Evolutionary conservation across 1,139 yeast genomes (phyloP), one percentile per base, ranked within the genome.

Genomic region (Sugiyamaella pinicola): DNA sequence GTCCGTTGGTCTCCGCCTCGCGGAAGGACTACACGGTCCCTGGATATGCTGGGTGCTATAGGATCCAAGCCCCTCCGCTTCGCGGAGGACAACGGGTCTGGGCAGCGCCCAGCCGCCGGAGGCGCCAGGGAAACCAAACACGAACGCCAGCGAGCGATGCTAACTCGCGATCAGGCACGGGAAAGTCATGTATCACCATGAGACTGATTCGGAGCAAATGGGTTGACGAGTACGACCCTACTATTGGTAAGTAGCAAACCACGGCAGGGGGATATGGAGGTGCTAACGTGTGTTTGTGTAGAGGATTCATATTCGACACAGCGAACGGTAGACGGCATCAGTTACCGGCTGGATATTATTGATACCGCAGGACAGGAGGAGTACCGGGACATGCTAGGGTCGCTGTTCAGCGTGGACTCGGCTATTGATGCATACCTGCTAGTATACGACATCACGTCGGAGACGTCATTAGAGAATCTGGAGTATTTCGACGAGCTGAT

Each of bases 381-480:
- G 55, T 70, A 70, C 57, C 58, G 74, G 26, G 74, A 69, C 44
- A 69, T 70, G 69, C 58, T 96, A 67, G 96, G 90, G 69, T 61
- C 70, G 22, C 57, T 67, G 51, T 69, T 65, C 56, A 87, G 64
- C 41, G 62, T 87, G 64, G 89, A 89, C 83, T 80, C 95, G 61
- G 84, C 93, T 9, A 96, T 96, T 47, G 96, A 89, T 69, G 97
- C 96, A 15, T 90, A 88, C 65, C 72, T 90, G 51, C 74, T 90
- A 58, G 96, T 89, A 15, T 90, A 90, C 68, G 87, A 95, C 34
- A 91, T 90, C 60, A 88, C 93, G 52, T 87, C 90, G 56, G 77
- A 83, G 57, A 83, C 83, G 62, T 86, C 96, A 5, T 79, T 88
- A 64, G 90, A 88, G 64, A 96, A 89, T 69, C 76, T 90, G 63